Evolutionary conservation across 371 early-diverging fungal species (phyloP), one percentile per base, ranked within the genome.

Genomic region (Lichtheimia hyalospora): DNA sequence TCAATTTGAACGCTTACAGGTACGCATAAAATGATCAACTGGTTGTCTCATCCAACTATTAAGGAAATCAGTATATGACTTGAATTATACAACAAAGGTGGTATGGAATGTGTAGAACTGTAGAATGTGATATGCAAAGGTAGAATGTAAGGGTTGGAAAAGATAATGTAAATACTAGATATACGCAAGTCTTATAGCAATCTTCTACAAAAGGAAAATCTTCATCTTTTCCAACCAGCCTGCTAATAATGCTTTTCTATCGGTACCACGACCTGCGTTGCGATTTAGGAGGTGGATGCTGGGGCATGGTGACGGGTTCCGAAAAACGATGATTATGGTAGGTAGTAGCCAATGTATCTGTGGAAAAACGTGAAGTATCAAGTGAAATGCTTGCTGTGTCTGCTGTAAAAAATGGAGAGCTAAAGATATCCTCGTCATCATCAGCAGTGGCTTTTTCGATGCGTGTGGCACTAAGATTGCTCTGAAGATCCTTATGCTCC

Each of bases 351-450:
- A 60, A 41, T 0, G 60, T 57, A 18, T 57, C 58, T 15, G 58
- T 41, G 6, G 58, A 60, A 46, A 60, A 60, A 14, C 60, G 40
- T n/a, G 60, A 60, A 5, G 60, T 60, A 34, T 60, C 60, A 2
- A 60, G 46, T 1, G 60, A 60, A 25, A 60, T 60, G 25, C 52
- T 60, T 14, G 60, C 60, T 14, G 60, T 60, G 21, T 60, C 60
- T 14, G 60, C 42, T 27, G 60, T 60, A 43, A 60, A 60, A 10
- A 60, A 51, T 15, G 63, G 46, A 10, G 58, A 23, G 34, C 50
- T 63, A 27, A 52, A 49, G 12, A 63, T 24, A 16, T 57, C 53
- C 14, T 56, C 52, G 16, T 18, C 20, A 14, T 25, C 20, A 13
- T 16, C 15, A 16, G 53, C 13, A 2, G 25, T 39, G 2, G 42